These are phyloP conservation scores for Coriolopsis trogii DNA, from an alignment of 1,284 basidiomycete species.

Conservation along the genomic window DNA sequence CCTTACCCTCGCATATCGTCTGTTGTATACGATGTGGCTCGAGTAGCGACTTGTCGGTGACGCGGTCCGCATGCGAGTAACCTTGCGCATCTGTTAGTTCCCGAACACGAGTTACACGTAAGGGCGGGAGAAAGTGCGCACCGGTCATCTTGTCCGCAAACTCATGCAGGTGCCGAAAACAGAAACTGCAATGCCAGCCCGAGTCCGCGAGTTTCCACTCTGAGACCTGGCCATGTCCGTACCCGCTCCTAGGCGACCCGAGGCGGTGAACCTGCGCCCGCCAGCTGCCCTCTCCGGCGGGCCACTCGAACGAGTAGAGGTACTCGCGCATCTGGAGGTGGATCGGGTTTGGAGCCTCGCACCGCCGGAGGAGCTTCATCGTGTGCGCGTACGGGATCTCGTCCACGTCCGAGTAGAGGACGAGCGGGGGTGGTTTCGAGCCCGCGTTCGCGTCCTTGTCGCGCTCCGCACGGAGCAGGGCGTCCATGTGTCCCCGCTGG, in stretches of 20 bases:
- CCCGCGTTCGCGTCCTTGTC: slow-evolving; percentile 34
- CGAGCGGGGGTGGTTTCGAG: slow-evolving; percentile 42
- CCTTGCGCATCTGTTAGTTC: slow-evolving; percentile 22
- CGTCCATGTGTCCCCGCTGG: slow-evolving; percentile 46
- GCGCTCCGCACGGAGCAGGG: slow-evolving; percentile 42
- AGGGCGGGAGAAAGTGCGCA: slow-evolving; percentile 4
- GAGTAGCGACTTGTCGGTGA: slow-evolving; percentile 56
- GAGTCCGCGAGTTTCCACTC: slow-evolving; percentile 62
- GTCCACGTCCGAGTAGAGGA: slow-evolving; percentile 73
- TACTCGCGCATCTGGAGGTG: slow-evolving; percentile 71
- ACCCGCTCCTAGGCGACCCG: slow-evolving; percentile 30
- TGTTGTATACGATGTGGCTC: slow-evolving; percentile 57
- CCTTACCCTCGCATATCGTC: slow-evolving; percentile 62
- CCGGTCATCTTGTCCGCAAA: slow-evolving; percentile 62
- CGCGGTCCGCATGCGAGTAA: slow-evolving; percentile 68
- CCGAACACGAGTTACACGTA: not conserved
- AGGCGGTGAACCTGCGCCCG: slow-evolving; percentile 53
- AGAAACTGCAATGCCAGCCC: slow-evolving; percentile 66
- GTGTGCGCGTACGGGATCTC: slow-evolving; percentile 66
- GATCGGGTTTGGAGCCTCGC: slow-evolving; percentile 56
- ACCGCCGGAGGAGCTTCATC: slow-evolving; percentile 57
- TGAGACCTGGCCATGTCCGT: slow-evolving; percentile 58
- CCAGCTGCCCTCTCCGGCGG: slow-evolving; percentile 44
- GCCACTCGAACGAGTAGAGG: slow-evolving; percentile 51
- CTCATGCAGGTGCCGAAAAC: slow-evolving; percentile 63